These are phyloP conservation scores for Alternaria brassicae DNA, from an alignment of 2,329 filamentous ascomycete species.

Conservation along the genomic window DNA sequence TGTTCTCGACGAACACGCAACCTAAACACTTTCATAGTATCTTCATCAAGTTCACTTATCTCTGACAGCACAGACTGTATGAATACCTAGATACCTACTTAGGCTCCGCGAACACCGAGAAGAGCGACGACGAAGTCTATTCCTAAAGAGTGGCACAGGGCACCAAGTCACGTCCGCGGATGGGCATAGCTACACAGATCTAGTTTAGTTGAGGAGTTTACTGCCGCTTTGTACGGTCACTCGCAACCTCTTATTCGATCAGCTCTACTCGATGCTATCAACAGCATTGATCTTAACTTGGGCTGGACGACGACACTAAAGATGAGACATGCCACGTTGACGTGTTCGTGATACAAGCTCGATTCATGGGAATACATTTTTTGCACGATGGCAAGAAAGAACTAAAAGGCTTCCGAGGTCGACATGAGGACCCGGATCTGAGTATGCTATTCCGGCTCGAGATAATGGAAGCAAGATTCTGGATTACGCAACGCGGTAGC, in stretches of 20 bases:
- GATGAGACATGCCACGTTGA: conserved; percentile 25
- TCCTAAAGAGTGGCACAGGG: conserved; percentile 37
- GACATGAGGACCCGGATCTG: conserved; percentile 40
- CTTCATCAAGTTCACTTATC: neutral
- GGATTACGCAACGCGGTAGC: conserved; percentile 46
- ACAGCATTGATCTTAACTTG: conserved; percentile 44
- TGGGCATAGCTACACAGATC: conserved; percentile 39
- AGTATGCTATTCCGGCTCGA: conserved; percentile 48
- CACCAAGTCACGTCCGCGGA: conserved; percentile 42
- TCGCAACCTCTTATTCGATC: conserved; percentile 38
- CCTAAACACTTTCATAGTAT: neutral
- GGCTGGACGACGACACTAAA: conserved; percentile 35
- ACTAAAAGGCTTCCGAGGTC: conserved; percentile 32
- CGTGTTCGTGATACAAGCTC: conserved; percentile 34
- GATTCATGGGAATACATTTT: conserved; percentile 49
- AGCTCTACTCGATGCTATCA: conserved; percentile 30
- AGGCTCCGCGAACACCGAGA: neutral
- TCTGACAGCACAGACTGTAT: neutral
- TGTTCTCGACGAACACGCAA: neutral
- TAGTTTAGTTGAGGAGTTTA: conserved; percentile 41
- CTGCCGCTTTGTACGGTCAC: conserved; percentile 39
- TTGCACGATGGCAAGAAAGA: conserved; percentile 38
- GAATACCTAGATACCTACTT: neutral
- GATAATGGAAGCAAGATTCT: conserved; percentile 49
- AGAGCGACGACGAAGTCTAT: conserved; percentile 6